Base-by-base conservation (phyloP, 306 rosid genomes). In the Hylodesmum podocarpum region DNA sequence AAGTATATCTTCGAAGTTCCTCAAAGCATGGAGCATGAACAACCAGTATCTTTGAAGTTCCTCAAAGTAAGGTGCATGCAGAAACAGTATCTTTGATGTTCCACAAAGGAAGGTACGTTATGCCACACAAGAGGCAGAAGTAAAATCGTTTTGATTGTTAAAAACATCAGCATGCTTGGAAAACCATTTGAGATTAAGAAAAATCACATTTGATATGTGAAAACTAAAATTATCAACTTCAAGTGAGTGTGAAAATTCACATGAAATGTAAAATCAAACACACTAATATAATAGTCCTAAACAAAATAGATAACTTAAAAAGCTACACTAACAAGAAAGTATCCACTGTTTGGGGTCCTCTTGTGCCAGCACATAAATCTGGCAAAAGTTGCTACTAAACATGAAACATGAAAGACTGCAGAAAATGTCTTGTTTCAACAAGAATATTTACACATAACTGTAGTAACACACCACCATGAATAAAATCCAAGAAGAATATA, bases 391-490 rank as follows among this genome's bases (percentile, higher is more conserved):
- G 74, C 83, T 46, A 64, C 78, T 54, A 67, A 80, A 84, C 82
- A 75, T 73, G 78, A 79, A 85, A 84, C 28, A 6, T 70, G 72
- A 82, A 83, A 68, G 64, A 75, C 29, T 78, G 70, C 59, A 71
- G 81, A 55, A 68, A 59, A 63, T 75, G 75, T 44, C 74, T 73
- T 67, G 78, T 71, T 76, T 74, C 86, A 44, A 79, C 85, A 84
- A 63, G 82, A 84, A 70, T 88, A 82, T 89, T 72, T 89, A 91
- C 91, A 91, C 51, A 89, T 46, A 86, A 80, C 84, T 57, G 19
- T 49, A 78, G 84, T 74, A 85, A 83, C 82, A 85, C 81, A 85
- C 81, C 89, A 76, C 75, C 89, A 78, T 78, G 81, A 87, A 86
- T 86, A 85, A 75, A 80, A 80, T 84, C 82, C 84, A 84, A 69